Conservation (phyloP, 805 yeast genomes). For the Ogataea degrootiae region DNA sequence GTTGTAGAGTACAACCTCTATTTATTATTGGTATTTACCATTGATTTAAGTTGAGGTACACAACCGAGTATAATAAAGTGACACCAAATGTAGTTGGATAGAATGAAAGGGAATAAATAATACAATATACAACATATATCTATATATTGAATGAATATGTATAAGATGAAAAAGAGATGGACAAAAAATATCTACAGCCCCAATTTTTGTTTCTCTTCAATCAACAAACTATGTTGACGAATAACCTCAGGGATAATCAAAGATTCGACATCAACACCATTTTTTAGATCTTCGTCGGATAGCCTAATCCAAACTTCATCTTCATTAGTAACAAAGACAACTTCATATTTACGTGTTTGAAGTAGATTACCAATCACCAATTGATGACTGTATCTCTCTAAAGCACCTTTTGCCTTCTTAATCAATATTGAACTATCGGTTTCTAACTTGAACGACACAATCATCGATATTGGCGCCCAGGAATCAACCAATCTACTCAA, state of each 20-base stretch:
- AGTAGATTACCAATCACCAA: conserved; percentile 89
- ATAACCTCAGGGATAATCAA: conserved; percentile 76
- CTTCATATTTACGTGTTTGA: conserved; percentile 83
- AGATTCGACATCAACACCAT: conserved; percentile 64
- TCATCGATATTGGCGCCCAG: conserved; percentile 96
- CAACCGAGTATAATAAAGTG: too few species aligned
- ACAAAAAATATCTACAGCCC: conserved; percentile 15
- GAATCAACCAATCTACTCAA: conserved; percentile 79
- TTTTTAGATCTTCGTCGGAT: conserved; percentile 33
- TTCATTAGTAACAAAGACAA: conserved; percentile 69
- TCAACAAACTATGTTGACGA: conserved; percentile 60
- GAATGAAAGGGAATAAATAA: too few species aligned
- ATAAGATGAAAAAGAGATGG: background rate
- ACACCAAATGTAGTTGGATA: too few species aligned
- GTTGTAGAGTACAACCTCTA: too few species aligned
- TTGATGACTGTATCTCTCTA: conserved; percentile 85
- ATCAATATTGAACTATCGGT: conserved; percentile 73
- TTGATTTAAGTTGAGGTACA: too few species aligned
- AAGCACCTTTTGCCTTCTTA: conserved; percentile 71
- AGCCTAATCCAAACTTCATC: conserved; percentile 49
- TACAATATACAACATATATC: too few species aligned
- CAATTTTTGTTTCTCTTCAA: conserved; percentile 28
- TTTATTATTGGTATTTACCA: too few species aligned
- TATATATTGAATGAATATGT: background rate
- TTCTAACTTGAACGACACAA: conserved; percentile 89